These are phyloP conservation scores for Fraxinus ornus DNA, from an alignment of 305 asterid species.

Conservation along the genomic window DNA sequence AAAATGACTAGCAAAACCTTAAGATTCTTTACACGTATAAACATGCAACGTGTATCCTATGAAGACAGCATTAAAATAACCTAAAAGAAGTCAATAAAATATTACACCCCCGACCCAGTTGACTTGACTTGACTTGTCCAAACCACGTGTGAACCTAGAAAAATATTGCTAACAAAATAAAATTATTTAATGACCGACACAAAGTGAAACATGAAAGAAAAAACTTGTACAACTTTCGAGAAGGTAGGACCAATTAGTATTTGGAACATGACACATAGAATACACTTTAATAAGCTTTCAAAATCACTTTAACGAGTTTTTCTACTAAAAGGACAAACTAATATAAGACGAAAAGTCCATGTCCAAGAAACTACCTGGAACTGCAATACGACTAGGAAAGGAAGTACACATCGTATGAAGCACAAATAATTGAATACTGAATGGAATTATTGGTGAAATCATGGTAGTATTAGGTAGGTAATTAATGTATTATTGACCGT, in stretches of 20 bases:
- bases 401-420: conserved; percentile 19
- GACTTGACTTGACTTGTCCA: not conserved
- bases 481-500: not conserved
- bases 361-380: conserved; percentile 33
- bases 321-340: conserved; percentile 23
- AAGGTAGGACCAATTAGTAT: conserved; percentile 15
- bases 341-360: conserved; percentile 22
- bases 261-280: conserved; percentile 18
- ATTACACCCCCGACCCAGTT: not conserved
- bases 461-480: not conserved
- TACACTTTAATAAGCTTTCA: conserved; percentile 17
- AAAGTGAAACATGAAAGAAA: conserved; percentile 8
- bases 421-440: not conserved
- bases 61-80: not conserved
- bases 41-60: not conserved
- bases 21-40: not conserved
- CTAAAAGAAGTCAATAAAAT: not conserved
- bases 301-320: not conserved
- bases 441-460: not conserved
- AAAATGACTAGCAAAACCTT: not conserved
- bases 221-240: conserved; percentile 14
- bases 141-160: not conserved
- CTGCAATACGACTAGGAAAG: conserved; percentile 10
- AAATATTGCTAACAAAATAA: not conserved
- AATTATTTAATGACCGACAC: not conserved